phyloP scores from a whole-genome alignment of 176 grass and related monocot genomes.

The Hsuehochloa calcarea region DNA sequence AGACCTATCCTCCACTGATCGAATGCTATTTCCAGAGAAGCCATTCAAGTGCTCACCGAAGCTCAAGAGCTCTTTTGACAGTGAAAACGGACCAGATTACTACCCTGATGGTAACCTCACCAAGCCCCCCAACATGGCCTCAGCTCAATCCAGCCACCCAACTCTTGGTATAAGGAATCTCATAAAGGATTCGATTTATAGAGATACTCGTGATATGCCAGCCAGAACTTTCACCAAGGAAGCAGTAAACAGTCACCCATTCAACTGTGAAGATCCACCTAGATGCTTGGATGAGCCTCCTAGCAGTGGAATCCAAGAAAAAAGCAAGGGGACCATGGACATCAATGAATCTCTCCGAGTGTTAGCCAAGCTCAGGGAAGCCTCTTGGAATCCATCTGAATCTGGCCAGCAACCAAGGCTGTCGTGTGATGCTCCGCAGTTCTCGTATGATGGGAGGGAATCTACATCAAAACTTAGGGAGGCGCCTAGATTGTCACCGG shows the following conservation, averaged over 20 bases:
- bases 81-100: slow-evolving; percentile 30
- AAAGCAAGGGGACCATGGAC: slow-evolving; percentile 46
- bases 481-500: slow-evolving; percentile 68
- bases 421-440: slow-evolving; percentile 58
- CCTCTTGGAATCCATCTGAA: slow-evolving; percentile 58
- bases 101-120: slow-evolving; percentile 28
- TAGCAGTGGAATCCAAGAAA: slow-evolving; percentile 39
- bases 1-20: slow-evolving; percentile 62
- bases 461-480: slow-evolving; percentile 43
- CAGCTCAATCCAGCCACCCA: slow-evolving; percentile 33
- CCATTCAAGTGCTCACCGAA: slow-evolving; percentile 61
- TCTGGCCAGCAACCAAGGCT: slow-evolving; percentile 53
- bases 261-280: slow-evolving; percentile 41
- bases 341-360: slow-evolving; percentile 59
- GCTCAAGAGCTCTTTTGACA: slow-evolving; percentile 59
- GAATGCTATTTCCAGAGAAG: slow-evolving; percentile 62
- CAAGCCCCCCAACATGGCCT: background rate
- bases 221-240: slow-evolving; percentile 53
- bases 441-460: slow-evolving; percentile 78
- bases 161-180: slow-evolving; percentile 73
- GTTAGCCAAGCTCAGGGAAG: slow-evolving; percentile 66
- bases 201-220: slow-evolving; percentile 59
- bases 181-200: slow-evolving; percentile 80
- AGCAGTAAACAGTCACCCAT: slow-evolving; percentile 39
- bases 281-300: slow-evolving; percentile 39